Base-by-base conservation (phyloP, 2,329 filamentous ascomycete species). In the Xylariaceae sp. region DNA sequence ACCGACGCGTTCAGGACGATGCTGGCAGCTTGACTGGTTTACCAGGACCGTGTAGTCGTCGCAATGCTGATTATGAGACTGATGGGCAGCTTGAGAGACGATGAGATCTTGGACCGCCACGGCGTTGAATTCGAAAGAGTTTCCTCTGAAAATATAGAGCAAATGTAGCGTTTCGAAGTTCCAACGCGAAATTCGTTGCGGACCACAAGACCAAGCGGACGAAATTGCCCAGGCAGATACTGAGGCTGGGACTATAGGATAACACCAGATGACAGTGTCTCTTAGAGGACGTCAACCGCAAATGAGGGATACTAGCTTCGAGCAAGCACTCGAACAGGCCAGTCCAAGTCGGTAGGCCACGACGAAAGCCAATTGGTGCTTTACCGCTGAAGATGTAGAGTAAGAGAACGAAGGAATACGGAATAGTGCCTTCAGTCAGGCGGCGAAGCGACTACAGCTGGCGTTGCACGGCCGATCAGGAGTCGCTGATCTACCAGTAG, bases 101-200 rank as follows among this genome's bases (percentile, higher is more conserved):
- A 53, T 63, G 63, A 53, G 58, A 63, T 70, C 71, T 41, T 57
- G 47, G 56, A 59, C 71, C 71, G 73, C 69, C 65, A 64, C 68
- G 71, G 39, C 52, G 53, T 42, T 50, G 45, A 44, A 31, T 43
- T 16, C 38, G 40, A 49, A 48, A 13, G 31, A 31, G 44, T 17
- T 17, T 19, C 34, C 31, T 31, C 17, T 28, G 43, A 12, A 34
- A 28, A 19, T 38, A 45, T 50, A 50, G 50, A 48, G 47, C 13
- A 42, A 45, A 36, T 28, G 22, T 7, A 28, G 22, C 22, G 22
- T 28, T 28, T 28, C 22, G 4, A 28, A 7, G 22, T 28, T 28
- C 22, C 22, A 4, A 7, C 22, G 22, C 7, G 7, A 4, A 4
- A 7, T 28, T 28, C 7, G 22, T 28, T 28, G 22, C 22, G 22